phyloP scores from a whole-genome alignment of 2,329 filamentous ascomycete species.

The Diaporthe ampelina region DNA sequence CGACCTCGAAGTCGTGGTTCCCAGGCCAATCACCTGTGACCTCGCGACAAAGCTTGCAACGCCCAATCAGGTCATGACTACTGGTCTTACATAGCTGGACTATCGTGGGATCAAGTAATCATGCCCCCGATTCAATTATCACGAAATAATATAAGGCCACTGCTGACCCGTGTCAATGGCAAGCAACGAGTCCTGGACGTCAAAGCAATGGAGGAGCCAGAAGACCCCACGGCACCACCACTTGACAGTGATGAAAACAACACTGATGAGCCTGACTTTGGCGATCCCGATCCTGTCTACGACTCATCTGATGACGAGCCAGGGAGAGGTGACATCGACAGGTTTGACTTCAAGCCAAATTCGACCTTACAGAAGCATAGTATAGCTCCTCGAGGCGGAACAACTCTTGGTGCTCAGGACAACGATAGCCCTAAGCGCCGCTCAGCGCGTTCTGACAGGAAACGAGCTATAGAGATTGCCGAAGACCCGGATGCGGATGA shows the following conservation, averaged over 20 bases:
- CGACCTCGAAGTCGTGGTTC: not conserved
- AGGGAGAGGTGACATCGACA: conserved; percentile 50
- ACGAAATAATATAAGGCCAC: conserved; percentile 2
- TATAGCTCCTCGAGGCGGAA: not conserved
- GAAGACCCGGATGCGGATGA: conserved; percentile 12
- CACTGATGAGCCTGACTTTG: conserved; percentile 37
- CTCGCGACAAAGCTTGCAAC: not conserved
- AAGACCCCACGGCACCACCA: conserved; percentile 46
- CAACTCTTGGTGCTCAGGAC: not conserved
- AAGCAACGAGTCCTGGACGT: conserved; percentile 22
- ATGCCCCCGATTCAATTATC: not conserved
- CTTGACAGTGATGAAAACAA: conserved; percentile 46
- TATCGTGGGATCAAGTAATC: not conserved
- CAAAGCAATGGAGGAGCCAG: conserved; percentile 41
- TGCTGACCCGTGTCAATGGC: conserved; percentile 36
- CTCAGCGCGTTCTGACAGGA: conserved; percentile 17
- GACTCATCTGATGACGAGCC: conserved; percentile 44
- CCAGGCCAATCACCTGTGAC: not conserved
- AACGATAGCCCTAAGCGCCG: not conserved
- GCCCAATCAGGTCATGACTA: not conserved
- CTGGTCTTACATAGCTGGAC: conserved; percentile 10
- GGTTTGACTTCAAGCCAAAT: conserved; percentile 49
- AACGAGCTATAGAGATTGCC: conserved; percentile 19
- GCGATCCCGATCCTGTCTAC: conserved; percentile 29
- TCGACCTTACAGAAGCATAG: conserved; percentile 30